These are phyloP conservation scores for Globisporangium recalcitrans DNA, from an alignment of 352 stramenopile genomes.

Conservation along the genomic window DNA sequence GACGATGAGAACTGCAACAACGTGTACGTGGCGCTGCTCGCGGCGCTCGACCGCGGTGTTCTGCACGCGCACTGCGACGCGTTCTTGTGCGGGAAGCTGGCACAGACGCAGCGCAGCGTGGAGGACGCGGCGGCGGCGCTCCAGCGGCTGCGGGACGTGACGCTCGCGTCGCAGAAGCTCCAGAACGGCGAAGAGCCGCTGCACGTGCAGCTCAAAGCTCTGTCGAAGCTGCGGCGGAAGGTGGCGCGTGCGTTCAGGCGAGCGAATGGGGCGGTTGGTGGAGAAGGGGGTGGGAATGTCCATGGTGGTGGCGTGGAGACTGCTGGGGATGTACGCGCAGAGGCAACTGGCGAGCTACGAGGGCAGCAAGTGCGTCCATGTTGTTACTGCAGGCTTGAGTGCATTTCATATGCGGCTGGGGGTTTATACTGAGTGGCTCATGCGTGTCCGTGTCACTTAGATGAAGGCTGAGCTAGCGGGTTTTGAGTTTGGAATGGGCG, in stretches of 20 bases:
- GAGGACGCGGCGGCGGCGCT: conserved; percentile 4
- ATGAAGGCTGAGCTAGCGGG: background rate
- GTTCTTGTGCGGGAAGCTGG: background rate
- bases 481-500: background rate
- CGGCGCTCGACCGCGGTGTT: background rate
- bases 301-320: background rate
- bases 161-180: conserved; percentile 5
- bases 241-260: background rate
- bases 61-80: conserved; percentile 2
- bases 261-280: background rate
- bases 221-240: background rate
- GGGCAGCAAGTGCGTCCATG: background rate
- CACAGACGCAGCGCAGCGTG: background rate
- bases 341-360: background rate
- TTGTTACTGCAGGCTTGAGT: background rate
- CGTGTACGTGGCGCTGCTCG: conserved; percentile 8
- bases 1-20: background rate
- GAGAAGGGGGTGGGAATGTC: background rate
- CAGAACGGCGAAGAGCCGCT: background rate
- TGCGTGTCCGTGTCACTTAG: background rate
- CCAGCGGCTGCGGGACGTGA: conserved; percentile 6
- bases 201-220: background rate
- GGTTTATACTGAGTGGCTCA: background rate
- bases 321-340: background rate
- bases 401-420: background rate